Conservation (phyloP, 768 basidiomycete species). For the Tricholoma saponaceum region DNA sequence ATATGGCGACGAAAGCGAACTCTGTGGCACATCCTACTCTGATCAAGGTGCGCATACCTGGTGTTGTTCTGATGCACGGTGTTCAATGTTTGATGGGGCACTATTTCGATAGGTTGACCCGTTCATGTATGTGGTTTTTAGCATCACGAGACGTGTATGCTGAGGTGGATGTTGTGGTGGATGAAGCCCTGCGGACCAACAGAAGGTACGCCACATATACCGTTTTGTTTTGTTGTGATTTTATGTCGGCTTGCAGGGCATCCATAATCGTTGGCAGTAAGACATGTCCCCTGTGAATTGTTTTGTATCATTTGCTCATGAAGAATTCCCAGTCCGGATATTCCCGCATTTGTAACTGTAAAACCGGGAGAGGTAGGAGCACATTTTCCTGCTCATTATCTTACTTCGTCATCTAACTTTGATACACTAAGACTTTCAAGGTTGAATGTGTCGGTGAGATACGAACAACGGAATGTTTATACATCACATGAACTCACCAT, state of each 20-base stretch:
- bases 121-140: slow-evolving; percentile 47
- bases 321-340: slow-evolving; percentile 45
- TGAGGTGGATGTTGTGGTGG: neutral
- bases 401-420: neutral
- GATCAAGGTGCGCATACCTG: slow-evolving; percentile 40
- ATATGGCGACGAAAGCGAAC: slow-evolving; percentile 60
- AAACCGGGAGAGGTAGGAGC: slow-evolving; percentile 52
- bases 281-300: slow-evolving; percentile 23
- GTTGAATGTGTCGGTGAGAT: slow-evolving; percentile 58
- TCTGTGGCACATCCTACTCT: slow-evolving; percentile 57
- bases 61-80: neutral
- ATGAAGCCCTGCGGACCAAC: slow-evolving; percentile 44
- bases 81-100: too few species aligned
- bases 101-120: slow-evolving; percentile 81
- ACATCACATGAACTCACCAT: neutral
- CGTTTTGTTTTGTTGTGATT: neutral
- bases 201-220: slow-evolving; percentile 42
- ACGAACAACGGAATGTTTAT: slow-evolving; percentile 9
- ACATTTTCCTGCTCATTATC: neutral
- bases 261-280: slow-evolving; percentile 80
- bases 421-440: slow-evolving; percentile 76
- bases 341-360: slow-evolving; percentile 57
- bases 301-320: neutral
- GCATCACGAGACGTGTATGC: neutral
- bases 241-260: slow-evolving; percentile 33